phyloP scores from a whole-genome alignment of 164 flowering plant species.

The Warburgia ugandensis region DNA sequence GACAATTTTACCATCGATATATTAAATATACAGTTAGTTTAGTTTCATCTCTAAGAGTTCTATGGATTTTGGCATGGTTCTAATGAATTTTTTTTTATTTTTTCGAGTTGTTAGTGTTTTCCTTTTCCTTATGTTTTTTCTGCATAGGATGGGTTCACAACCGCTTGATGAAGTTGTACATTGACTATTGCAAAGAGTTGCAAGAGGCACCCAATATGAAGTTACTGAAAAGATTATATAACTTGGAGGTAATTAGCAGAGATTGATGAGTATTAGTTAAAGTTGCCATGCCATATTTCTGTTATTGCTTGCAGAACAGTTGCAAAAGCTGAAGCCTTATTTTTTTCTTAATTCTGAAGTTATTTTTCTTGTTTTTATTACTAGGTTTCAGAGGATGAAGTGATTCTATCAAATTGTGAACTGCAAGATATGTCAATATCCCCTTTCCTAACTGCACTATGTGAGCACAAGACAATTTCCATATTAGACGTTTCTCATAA shows the following conservation, averaged over 20 bases:
- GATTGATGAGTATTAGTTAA: not conserved
- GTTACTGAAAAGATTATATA: conserved; percentile 65
- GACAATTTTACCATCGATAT: no score
- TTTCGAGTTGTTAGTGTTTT: not conserved
- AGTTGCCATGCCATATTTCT: not conserved
- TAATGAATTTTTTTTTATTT: not conserved
- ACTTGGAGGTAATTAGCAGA: conserved; percentile 57
- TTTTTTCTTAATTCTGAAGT: not conserved
- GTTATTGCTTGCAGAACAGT: no score
- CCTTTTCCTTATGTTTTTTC: not conserved
- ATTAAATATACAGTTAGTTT: no score
- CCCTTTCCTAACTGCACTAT: conserved; percentile 68
- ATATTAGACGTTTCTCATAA: conserved; percentile 83
- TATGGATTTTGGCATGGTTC: no score
- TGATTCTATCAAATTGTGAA: conserved; percentile 69
- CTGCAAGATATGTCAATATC: conserved; percentile 74
- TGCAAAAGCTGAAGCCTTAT: no score
- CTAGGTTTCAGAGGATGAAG: conserved; percentile 91
- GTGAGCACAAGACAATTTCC: conserved; percentile 54
- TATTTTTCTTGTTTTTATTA: conserved; percentile 4
- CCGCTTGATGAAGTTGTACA: conserved; percentile 71
- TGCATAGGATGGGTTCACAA: conserved; percentile 80
- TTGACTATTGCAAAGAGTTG: conserved; percentile 62
- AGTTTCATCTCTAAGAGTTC: no score
- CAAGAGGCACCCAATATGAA: conserved; percentile 70